Base-by-base conservation (phyloP, 345 rosid species). In the Citrus medica region DNA sequence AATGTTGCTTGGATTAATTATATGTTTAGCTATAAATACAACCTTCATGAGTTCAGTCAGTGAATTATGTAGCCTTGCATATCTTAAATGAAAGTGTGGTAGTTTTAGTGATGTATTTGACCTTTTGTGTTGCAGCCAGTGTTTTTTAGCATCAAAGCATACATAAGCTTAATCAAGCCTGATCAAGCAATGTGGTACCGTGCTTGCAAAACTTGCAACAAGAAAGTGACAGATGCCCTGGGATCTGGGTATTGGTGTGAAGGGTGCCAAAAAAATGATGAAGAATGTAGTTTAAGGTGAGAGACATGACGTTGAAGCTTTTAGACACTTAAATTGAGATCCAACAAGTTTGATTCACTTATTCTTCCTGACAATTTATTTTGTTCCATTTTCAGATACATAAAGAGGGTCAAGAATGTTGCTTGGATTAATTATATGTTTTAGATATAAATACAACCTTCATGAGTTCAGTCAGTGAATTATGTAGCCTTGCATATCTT, bases 191-290 rank as follows among this genome's bases (percentile, higher is more conserved):
- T 95, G 97, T 95, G 98, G 98, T 95, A 95, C 80, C 91, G 90
- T 24, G 98, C 97, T 66, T 95, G 99, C 84, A 95, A 95, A 83
- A 87, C 94, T 24, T 95, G 99, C 85, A 92, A 91, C 88, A 95
- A 91, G 86, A 95, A 95, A 79, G 98, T 95, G 60, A 95, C 96
- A 5, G 98, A 91, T 80, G 92, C 91, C 17, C 56, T 93, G 30
- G 97, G 89, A 75, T 91, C 97, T 69, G 98, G 99, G 40, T 95
- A 89, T 77, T 95, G 98, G 98, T 95, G 99, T 78, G 99, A 95
- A 83, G 94, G 94, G 63, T 95, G 99, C 86, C 98, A 95, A 87
- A 93, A 90, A 83, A 93, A 84, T 76, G 94, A 92, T 55, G 88
- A 88, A 37, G 94, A 92, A 71, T 93, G 96, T 78, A 87, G 79